phyloP scores from a whole-genome alignment of 257 asterid genomes.

The Primulina eburnea region DNA sequence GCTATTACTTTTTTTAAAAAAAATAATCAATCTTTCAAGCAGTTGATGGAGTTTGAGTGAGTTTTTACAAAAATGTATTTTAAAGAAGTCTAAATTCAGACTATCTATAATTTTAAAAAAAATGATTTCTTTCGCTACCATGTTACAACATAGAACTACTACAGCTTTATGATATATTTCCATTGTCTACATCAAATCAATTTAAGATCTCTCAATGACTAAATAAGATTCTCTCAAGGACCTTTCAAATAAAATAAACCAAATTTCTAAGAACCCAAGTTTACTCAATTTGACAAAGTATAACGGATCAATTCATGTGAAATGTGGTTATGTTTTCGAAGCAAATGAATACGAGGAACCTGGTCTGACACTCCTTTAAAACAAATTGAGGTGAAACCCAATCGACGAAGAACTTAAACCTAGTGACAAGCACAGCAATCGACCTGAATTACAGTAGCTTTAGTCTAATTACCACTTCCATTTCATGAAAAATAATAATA shows the following conservation, averaged over 20 bases:
- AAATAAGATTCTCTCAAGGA: no score
- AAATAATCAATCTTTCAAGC: no score
- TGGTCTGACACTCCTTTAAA: neutral
- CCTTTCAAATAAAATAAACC: neutral
- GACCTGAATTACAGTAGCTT: neutral
- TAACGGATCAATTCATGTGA: neutral
- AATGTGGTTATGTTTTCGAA: neutral
- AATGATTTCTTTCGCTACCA: neutral
- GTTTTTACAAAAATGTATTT: neutral
- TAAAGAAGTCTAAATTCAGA: neutral
- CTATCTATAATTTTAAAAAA: no score
- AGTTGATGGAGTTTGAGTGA: no score
- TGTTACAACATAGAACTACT: neutral
- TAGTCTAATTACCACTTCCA: neutral
- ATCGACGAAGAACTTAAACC: constrained; percentile 5
- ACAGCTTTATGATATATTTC: neutral
- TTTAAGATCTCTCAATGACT: no score
- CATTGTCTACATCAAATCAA: no score
- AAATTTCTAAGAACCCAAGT: neutral
- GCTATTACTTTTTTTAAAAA: no score
- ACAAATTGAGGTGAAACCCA: neutral
- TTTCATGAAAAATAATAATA: neutral
- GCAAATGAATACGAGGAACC: neutral
- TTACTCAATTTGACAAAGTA: constrained; percentile 4
- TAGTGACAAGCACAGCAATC: neutral